These are phyloP conservation scores for Penicillium ochrochloron DNA, from an alignment of 495 filamentous ascomycete genomes.

Conservation along the genomic window DNA sequence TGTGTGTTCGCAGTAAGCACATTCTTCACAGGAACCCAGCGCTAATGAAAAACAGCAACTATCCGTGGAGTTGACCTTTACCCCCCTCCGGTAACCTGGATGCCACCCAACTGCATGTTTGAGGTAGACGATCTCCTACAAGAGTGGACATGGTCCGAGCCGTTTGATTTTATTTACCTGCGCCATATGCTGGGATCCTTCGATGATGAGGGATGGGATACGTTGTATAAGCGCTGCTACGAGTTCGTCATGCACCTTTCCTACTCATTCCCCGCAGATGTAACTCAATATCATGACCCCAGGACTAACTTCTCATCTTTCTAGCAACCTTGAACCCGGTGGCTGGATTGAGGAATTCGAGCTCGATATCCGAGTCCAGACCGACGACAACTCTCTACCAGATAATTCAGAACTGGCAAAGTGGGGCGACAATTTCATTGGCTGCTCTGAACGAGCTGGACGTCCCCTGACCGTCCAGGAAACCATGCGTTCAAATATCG, in stretches of 20 bases:
- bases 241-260: neutral
- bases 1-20: neutral
- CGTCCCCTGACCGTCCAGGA: conserved; percentile 7
- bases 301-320: conserved; percentile 10
- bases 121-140: conserved; percentile 27
- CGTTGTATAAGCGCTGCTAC: conserved; percentile 3
- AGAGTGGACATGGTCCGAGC: conserved; percentile 28
- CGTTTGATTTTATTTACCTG: conserved; percentile 32
- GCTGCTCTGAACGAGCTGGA: conserved; percentile 18
- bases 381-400: conserved; percentile 45
- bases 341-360: conserved; percentile 59
- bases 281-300: neutral
- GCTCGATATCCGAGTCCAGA: conserved; percentile 37
- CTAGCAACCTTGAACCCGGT: conserved; percentile 42
- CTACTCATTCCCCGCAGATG: no score
- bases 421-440: conserved; percentile 22
- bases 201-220: neutral
- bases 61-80: conserved; percentile 18
- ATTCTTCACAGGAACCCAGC: neutral
- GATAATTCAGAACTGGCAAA: conserved; percentile 30
- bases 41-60: conserved; percentile 2
- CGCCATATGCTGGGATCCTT: conserved; percentile 23
- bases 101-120: conserved; percentile 34
- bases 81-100: conserved; percentile 19
- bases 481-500: conserved; percentile 27